These are phyloP conservation scores for Globisporangium uncinulatum DNA, from an alignment of 352 stramenopile genomes.

Conservation along the genomic window DNA sequence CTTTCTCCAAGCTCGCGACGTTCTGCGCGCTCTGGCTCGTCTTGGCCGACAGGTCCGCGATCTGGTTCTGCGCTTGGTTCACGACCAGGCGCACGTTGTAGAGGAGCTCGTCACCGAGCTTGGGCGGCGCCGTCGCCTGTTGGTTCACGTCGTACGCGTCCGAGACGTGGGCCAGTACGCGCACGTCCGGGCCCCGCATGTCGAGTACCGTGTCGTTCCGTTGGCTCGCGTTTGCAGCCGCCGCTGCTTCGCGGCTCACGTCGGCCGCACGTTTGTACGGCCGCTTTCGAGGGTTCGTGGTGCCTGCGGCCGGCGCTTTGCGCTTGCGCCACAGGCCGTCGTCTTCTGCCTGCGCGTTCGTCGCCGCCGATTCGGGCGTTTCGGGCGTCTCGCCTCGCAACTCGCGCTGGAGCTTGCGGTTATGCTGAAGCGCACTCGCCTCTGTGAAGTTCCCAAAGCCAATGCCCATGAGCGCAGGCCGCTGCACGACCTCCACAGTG, in stretches of 20 bases:
- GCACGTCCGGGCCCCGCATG: constrained; percentile 83
- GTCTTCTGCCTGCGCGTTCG: constrained; percentile 40
- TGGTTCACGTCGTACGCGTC: constrained; percentile 54
- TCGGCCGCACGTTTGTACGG: constrained; percentile 69
- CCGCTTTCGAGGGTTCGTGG: constrained; percentile 10
- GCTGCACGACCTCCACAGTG: constrained; percentile 92
- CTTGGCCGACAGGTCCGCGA: constrained; percentile 74
- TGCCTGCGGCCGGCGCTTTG: constrained; percentile 27
- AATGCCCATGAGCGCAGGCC: constrained; percentile 90
- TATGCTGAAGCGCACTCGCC: constrained; percentile 88
- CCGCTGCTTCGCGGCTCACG: constrained; percentile 36
- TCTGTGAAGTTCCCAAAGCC: constrained; percentile 94
- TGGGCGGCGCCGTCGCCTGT: constrained; percentile 45
- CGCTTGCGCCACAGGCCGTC: constrained; percentile 81
- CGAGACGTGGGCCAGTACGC: constrained; percentile 60
- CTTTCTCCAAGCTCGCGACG: constrained; percentile 53
- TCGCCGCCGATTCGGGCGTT: constrained; percentile 21
- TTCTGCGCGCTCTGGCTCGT: constrained; percentile 42
- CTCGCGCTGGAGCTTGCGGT: constrained; percentile 90
- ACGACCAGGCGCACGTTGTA: constrained; percentile 90
- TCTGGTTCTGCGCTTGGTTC: constrained; percentile 71
- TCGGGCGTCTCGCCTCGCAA: constrained; percentile 72
- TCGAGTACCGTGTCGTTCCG: constrained; percentile 77
- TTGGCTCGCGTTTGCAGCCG: constrained; percentile 19
- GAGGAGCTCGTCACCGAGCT: constrained; percentile 88